Conservation (phyloP, 2,329 filamentous ascomycete species). For the Seiridium unicorne region DNA sequence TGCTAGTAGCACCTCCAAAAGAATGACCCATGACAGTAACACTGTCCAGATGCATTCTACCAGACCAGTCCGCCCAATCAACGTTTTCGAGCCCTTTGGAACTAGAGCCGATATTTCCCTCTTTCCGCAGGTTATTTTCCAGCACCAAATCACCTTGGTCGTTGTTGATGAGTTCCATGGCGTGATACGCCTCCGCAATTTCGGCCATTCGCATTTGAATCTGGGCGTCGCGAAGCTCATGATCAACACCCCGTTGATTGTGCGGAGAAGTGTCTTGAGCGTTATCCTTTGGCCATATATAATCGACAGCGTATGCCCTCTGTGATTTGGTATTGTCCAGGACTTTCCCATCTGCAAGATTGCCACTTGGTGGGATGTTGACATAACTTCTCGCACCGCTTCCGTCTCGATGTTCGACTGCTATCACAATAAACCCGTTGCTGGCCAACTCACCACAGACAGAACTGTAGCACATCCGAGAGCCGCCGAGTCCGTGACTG, state of each 20-base stretch:
- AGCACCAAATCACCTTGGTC: conserved; percentile 52
- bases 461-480: conserved; percentile 59
- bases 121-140: conserved; percentile 51
- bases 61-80: conserved; percentile 56
- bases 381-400: conserved; percentile 60
- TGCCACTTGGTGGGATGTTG: conserved; percentile 47
- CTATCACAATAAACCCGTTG: conserved; percentile 64
- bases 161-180: conserved; percentile 52
- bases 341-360: conserved; percentile 27
- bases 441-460: conserved; percentile 66
- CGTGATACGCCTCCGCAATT: conserved; percentile 60
- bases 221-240: conserved; percentile 57
- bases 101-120: conserved; percentile 58
- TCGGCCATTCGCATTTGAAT: conserved; percentile 63
- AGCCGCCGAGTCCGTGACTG: conserved; percentile 65
- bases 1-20: conserved; percentile 64
- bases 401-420: conserved; percentile 65
- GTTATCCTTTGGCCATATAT: conserved; percentile 61
- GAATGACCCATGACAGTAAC: conserved; percentile 65
- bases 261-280: conserved; percentile 48
- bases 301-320: conserved; percentile 53
- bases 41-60: conserved; percentile 51
- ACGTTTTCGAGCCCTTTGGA: conserved; percentile 56
- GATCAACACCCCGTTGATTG: conserved; percentile 60
- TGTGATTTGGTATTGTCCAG: conserved; percentile 31